Evolutionary conservation across 2,329 filamentous ascomycete species (phyloP).

Genomic region (Pseudophaeomoniella oleicola): DNA sequence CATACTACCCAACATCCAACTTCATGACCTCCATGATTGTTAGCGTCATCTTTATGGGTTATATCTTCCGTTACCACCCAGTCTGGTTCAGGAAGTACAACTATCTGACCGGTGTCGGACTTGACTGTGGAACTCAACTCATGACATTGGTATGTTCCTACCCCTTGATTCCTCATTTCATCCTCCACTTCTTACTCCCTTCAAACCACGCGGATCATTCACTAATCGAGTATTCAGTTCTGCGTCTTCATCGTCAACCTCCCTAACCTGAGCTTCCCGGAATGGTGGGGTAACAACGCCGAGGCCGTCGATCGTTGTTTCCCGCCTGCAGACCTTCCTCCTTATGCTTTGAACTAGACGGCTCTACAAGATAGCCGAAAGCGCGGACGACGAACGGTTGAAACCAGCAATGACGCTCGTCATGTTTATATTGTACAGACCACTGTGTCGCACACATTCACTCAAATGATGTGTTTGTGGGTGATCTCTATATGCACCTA

Average conservation of each 20-base stretch:
- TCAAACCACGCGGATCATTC: too few relatives aligned
- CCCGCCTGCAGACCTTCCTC: not conserved
- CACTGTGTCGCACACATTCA: too few relatives aligned
- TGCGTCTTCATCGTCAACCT: not conserved
- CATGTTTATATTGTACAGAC: too few relatives aligned
- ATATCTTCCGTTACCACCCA: conserved; percentile 17
- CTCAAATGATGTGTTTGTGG: too few relatives aligned
- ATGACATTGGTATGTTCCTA: not conserved
- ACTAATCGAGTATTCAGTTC: too few relatives aligned
- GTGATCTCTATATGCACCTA: too few relatives aligned
- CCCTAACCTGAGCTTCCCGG: not conserved
- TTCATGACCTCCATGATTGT: conserved; percentile 9
- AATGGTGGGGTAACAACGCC: not conserved
- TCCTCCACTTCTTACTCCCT: not conserved
- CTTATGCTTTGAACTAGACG: not conserved
- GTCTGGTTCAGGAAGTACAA: conserved; percentile 4
- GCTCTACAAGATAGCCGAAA: too few relatives aligned
- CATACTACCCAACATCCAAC: not conserved
- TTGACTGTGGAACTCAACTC: not conserved
- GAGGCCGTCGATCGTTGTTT: not conserved
- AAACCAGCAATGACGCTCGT: too few relatives aligned
- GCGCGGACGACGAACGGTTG: too few relatives aligned
- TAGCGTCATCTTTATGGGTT: conserved; percentile 23
- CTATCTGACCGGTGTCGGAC: not conserved
- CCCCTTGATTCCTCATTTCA: not conserved